phyloP scores from a whole-genome alignment of 2,329 filamentous ascomycete genomes.

The Rhinocladiella similis region DNA sequence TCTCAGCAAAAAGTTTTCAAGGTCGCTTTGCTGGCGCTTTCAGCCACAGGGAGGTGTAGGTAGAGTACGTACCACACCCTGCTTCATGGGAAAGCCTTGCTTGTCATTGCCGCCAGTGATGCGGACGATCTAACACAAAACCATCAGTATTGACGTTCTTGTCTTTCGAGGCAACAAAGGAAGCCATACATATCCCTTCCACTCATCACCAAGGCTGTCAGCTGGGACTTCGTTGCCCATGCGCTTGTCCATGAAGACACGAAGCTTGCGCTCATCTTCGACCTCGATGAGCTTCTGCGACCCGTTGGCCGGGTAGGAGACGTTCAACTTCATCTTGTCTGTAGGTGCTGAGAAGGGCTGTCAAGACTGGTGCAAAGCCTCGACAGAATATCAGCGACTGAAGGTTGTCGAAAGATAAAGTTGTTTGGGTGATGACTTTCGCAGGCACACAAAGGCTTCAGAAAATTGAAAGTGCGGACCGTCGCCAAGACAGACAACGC shows the following conservation, averaged over 20 bases:
- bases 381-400: conserved; percentile 39
- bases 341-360: conserved; percentile 35
- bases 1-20: conserved; percentile 26
- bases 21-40: conserved; percentile 29
- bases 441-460: not conserved
- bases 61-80: conserved; percentile 70
- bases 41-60: conserved; percentile 28
- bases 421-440: not conserved
- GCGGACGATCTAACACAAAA: conserved; percentile 28
- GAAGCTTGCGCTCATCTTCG: conserved; percentile 99
- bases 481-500: conserved; percentile 1
- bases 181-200: conserved; percentile 97
- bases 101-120: conserved; percentile 99
- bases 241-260: conserved; percentile 98
- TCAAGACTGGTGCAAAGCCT: conserved; percentile 39
- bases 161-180: not conserved
- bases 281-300: conserved; percentile 99
- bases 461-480: conserved; percentile 3
- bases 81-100: conserved; percentile 99
- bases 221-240: conserved; percentile 75
- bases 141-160: conserved; percentile 15
- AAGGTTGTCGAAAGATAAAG: conserved; percentile 28
- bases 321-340: conserved; percentile 69
- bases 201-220: conserved; percentile 96
- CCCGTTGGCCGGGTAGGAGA: conserved; percentile 96